These are phyloP conservation scores for Penicillium sp. DNA, from an alignment of 2,329 filamentous ascomycete species.

Conservation along the genomic window DNA sequence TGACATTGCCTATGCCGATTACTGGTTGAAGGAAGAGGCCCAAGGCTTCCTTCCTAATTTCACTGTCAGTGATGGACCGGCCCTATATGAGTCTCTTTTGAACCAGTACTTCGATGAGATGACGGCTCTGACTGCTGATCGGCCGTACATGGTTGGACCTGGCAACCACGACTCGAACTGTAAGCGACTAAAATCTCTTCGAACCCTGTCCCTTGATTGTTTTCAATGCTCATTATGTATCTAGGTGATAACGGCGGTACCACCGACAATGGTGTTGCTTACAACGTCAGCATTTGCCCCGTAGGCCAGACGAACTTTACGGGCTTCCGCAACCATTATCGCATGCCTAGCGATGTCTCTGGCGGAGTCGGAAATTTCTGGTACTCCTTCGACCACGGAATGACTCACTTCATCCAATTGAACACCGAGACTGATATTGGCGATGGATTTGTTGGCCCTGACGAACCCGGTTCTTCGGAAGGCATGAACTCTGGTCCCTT, in stretches of 20 bases:
- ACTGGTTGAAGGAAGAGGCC: slow-evolving; percentile 15
- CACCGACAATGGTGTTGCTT: slow-evolving; percentile 16
- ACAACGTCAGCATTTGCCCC: slow-evolving; percentile 19
- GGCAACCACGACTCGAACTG: slow-evolving; percentile 15
- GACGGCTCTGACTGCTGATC: slow-evolving; percentile 5
- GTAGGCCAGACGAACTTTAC: slow-evolving; percentile 27
- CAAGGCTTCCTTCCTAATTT: slow-evolving; percentile 14
- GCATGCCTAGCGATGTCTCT: slow-evolving; percentile 21
- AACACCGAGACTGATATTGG: slow-evolving; percentile 13
- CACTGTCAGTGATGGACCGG: slow-evolving; percentile 5
- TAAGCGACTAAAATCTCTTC: not conserved
- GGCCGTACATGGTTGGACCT: slow-evolving; percentile 16
- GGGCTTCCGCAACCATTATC: slow-evolving; percentile 22
- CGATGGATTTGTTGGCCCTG: not conserved
- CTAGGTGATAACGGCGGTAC: slow-evolving; percentile 14
- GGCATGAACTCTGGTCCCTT: slow-evolving; percentile 8
- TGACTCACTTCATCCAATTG: slow-evolving; percentile 12
- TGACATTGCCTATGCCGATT: slow-evolving; percentile 17
- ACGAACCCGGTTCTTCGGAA: slow-evolving; percentile 2
- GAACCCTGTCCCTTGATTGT: not conserved
- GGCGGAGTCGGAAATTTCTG: slow-evolving; percentile 15
- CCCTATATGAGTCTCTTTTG: slow-evolving; percentile 10
- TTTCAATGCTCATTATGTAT: not conserved
- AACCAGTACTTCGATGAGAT: slow-evolving; percentile 14
- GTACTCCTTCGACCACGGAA: slow-evolving; percentile 15